Evolutionary conservation across 805 yeast genomes (phyloP), one percentile per base, ranked within the genome.

Genomic region (Ogataea minuta): DNA sequence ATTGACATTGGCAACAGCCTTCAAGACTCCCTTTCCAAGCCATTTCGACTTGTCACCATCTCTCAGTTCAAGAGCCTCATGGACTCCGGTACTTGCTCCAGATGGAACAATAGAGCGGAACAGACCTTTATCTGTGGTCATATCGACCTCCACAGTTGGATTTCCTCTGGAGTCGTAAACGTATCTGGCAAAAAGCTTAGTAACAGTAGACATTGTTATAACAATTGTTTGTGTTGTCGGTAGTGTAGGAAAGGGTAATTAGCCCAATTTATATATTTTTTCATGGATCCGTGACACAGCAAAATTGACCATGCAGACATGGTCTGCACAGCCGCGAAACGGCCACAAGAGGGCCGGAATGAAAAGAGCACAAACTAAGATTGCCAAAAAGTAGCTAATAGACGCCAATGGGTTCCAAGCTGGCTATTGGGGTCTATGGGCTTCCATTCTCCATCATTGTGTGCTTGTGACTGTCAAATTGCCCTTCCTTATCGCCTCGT

Each of bases 131-230:
- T 77, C 91, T 64, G 99, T 91, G 79, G 84, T 75, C 62, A 91
- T 64, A 66, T 93, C 98, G 57, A 93, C 98, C 81, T 93, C 98
- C 60, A 93, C 99, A 59, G 99, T 91, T 76, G 99, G 99, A 83
- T 91, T 93, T 75, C 98, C 98, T 76, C 99, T 88, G 62, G 98
- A 91, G 77, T 91, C 99, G 84, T 93, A 91, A 72, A 91, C 96
- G 79, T 81, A 84, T 76, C 99, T 90, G 63, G 98, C 86, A 71
- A 76, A 81, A 60, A 90, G 74, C 73, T 91, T 90, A 57, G 86
- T 69, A 63, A 87, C 79, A 59, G 96, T 84, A 31, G 63, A 52
- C 67, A 62, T 62, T 41, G n/a, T 50, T 23, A 28, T 28, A 23
- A 15, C 36, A 28, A 25, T 28, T 21, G 24, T 23, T 15, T 21